phyloP scores from a whole-genome alignment of 345 rosid genomes.

The Populus nigra region DNA sequence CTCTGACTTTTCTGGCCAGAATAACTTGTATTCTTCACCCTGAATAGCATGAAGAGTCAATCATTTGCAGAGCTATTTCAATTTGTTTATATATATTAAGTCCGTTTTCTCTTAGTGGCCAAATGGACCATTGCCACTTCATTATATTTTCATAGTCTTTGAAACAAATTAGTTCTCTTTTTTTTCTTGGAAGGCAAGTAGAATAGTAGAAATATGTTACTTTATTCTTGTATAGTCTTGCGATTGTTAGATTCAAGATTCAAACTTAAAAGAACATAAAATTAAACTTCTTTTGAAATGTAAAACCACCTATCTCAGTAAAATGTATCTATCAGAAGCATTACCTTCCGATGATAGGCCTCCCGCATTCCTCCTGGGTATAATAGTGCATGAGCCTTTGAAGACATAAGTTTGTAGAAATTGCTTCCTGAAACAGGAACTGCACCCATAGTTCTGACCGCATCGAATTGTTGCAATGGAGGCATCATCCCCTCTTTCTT shows the following conservation, averaged over 20 bases:
- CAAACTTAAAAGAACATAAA: background rate
- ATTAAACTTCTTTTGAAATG: background rate
- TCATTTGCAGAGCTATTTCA: background rate
- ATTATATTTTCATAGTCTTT: background rate
- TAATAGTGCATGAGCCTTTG: slow-evolving; percentile 60
- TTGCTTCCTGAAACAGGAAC: slow-evolving; percentile 61
- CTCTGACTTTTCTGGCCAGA: slow-evolving; percentile 76
- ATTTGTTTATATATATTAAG: background rate
- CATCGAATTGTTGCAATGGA: slow-evolving; percentile 36
- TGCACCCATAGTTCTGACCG: slow-evolving; percentile 53
- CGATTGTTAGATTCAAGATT: background rate
- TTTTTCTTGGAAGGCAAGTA: background rate
- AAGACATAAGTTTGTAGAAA: slow-evolving; percentile 56
- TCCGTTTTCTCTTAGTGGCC: background rate
- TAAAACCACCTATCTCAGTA: background rate
- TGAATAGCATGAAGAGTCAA: slow-evolving; percentile 19
- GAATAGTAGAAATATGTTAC: background rate
- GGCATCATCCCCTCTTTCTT: slow-evolving; percentile 34
- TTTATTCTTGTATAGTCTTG: background rate
- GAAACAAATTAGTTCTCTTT: background rate
- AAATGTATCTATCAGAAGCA: background rate
- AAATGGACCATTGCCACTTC: background rate
- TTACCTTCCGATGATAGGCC: slow-evolving; percentile 78
- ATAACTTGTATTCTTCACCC: slow-evolving; percentile 78
- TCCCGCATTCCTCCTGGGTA: slow-evolving; percentile 91